A percentile compares a stretch with the other conserved stretches of the same genome.
phyloP scores from a whole-genome alignment of 179 eudicot species.

The Heliamphora pulchella region DNA sequence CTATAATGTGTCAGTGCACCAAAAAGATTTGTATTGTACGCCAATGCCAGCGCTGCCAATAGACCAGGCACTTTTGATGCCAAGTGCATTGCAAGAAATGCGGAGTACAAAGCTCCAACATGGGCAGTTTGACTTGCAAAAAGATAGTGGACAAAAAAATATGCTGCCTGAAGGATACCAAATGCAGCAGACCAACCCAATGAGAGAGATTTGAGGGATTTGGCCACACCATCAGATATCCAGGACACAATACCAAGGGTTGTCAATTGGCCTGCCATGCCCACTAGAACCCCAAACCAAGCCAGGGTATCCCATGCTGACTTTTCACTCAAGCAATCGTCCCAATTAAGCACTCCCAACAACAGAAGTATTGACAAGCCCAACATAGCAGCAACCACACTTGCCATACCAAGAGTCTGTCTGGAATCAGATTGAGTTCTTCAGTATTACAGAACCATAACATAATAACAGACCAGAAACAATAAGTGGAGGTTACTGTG shows the following conservation, averaged over 20 bases:
- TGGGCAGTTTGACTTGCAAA: conserved; percentile 80
- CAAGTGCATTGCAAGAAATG: conserved; percentile 45
- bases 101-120: conserved; percentile 51
- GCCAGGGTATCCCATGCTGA: no score
- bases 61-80: conserved; percentile 61
- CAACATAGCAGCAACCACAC: no score
- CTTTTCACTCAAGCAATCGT: no score
- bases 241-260: conserved; percentile 45
- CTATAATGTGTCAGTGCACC: conserved; percentile 63
- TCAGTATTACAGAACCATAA: no score
- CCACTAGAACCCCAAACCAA: no score
- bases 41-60: conserved; percentile 53
- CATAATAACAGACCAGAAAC: neutral
- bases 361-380: no score
- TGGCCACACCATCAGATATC: conserved; percentile 57
- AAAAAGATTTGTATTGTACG: conserved; percentile 56
- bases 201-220: neutral
- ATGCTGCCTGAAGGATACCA: conserved; percentile 52
- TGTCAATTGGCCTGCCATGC: no score
- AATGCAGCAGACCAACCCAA: conserved; percentile 53
- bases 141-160: conserved; percentile 57
- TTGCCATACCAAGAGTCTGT: no score
- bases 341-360: no score
- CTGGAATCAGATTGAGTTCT: no score
- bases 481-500: neutral